Base-by-base conservation (phyloP, 306 rosid genomes). In the Crataegus laevigata region DNA sequence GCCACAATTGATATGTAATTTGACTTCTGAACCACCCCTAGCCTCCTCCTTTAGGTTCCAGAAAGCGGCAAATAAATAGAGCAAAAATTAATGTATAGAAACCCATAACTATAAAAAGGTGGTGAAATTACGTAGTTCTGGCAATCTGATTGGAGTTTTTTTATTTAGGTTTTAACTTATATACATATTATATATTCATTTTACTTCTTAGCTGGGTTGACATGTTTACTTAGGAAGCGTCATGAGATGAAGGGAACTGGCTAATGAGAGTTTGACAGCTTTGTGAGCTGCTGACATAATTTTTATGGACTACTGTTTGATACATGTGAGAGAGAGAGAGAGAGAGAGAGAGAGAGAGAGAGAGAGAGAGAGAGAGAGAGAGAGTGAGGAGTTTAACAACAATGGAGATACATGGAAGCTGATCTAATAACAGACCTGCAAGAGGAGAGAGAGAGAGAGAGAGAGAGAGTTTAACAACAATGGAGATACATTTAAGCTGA, bases 201-300 rank as follows among this genome's bases (percentile, higher is more conserved):
- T 55, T 51, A 71, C 75, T 28, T 36, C 60, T 42, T 58, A 58
- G 69, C 71, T 78, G 60, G 34, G 71, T 73, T 80, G 63, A 67
- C 73, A 42, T 32, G 42, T 74, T 71, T 8, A 40, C 24, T 11
- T 28, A 72, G 79, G 77, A 88, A 74, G 69, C 43, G 85, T 84
- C 68, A 80, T 82, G 76, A 71, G 60, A 36, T 69, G 74, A 61
- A 22, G 74, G 79, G 71, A 78, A 77, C 43, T 68, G 75, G 62
- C 72, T 67, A 74, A 84, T 80, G 85, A 85, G 86, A 80, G 81
- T 71, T 30, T 30, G 87, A 82, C 88, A 86, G 79, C 89, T 81
- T 81, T 84, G 22, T 40, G 67, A 79, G 67, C 54, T 47, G 81
- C 54, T 47, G 51, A 28, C 51, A 15, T 28, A 63, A 62, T 52